phyloP scores from a whole-genome alignment of 2,329 filamentous ascomycete genomes.

The Cladophialophora yegresii region DNA sequence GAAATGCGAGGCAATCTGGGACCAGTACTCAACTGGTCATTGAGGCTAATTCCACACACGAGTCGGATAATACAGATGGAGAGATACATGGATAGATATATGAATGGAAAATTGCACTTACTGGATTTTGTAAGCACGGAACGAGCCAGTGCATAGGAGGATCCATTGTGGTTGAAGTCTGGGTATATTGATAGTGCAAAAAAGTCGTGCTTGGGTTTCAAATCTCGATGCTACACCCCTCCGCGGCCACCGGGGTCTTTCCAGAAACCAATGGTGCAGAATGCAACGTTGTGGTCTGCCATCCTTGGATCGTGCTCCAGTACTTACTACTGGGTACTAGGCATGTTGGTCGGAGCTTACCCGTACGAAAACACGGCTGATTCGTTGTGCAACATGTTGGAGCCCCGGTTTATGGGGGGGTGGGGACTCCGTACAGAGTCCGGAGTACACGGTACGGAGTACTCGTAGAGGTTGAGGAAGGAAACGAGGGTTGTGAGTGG shows the following conservation, averaged over 20 bases:
- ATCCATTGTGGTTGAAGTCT: neutral
- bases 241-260: neutral
- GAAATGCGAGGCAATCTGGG: neutral
- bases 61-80: neutral
- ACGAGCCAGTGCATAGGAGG: neutral
- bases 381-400: neutral
- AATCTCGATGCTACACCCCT: neutral
- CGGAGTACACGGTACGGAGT: neutral
- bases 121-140: neutral
- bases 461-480: too few species aligned
- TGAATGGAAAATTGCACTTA: neutral
- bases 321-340: neutral
- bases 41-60: conserved; percentile 1
- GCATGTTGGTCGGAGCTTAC: neutral
- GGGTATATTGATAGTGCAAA: neutral
- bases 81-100: neutral
- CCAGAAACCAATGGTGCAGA: neutral
- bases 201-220: neutral
- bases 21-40: neutral
- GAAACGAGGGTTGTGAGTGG: too few species aligned
- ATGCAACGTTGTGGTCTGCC: neutral
- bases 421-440: neutral
- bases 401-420: neutral
- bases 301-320: neutral
- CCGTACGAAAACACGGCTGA: neutral